Evolutionary conservation across 768 basidiomycete genomes (phyloP), one percentile per base, ranked within the genome.

Genomic region (Termitomyces bulborhizus): DNA sequence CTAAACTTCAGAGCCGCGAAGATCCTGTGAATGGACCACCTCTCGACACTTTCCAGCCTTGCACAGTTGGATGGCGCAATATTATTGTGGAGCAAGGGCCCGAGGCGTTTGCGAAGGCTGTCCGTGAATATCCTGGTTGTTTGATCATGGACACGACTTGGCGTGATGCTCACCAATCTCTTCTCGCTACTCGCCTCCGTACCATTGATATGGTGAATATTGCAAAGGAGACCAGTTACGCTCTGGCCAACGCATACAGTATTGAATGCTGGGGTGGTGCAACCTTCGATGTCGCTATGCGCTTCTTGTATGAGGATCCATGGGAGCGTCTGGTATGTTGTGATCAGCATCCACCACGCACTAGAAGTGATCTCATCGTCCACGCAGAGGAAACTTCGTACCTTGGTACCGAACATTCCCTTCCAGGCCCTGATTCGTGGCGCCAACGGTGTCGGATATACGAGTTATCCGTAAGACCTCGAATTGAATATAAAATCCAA

Each of bases 201-300:
- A 98, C 97, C 9, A 85, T 88, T 60, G 97, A 99, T 67, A 98
- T 98, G 85, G 91, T 85, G 62, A 98, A 97, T 74, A 98, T 99
- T 59, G 97, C 97, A 51, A 97, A 91, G 71, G 94, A 97, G 79
- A 98, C 97, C 1, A 92, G 89, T 66, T 88, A 90, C 69, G 96
- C 96, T 1, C 79, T 99, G 42, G 84, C 91, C 26, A 98, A 98
- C 66, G 92, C 97, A 7, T 99, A 93, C 76, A 90, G 90, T 68
- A 73, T 99, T 59, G 97, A 99, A 69, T 98, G 95, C 78, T 99
- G 97, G 97, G 97, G 97, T 65, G 94, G 95, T 57, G 95, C 96
- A 37, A 98, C 97, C 2, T 99, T 99, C 67, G 96, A 98, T 70
- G 96, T 99, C 49, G 90, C 96, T 24, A 97, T 98, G 94, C 88